Evolutionary conservation across 2,329 filamentous ascomycete species (phyloP).

Genomic region (Rhynchosporium agropyri): DNA sequence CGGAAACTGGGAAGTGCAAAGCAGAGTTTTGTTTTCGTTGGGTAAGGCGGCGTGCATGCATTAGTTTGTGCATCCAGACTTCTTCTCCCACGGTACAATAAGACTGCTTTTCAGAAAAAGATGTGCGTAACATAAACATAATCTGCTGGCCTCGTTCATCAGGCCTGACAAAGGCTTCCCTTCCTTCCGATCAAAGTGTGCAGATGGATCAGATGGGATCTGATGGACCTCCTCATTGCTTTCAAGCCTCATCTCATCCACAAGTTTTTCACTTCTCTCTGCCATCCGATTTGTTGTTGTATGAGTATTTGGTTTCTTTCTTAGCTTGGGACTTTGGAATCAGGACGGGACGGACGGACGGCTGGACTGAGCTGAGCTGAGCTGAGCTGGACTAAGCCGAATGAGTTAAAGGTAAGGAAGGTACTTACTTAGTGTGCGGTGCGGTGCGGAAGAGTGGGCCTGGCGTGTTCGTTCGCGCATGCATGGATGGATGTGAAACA

Average conservation of each 20-base stretch:
- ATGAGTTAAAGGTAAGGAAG: no score
- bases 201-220: no score
- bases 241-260: not conserved
- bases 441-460: no score
- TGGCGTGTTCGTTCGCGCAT: no score
- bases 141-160: not conserved
- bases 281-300: conserved; percentile 8
- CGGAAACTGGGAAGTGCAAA: no score
- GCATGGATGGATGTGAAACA: not conserved
- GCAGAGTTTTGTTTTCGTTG: conserved; percentile 11
- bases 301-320: not conserved
- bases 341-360: not conserved
- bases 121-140: no score
- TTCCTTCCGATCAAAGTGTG: no score
- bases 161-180: no score
- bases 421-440: no score
- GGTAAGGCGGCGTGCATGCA: conserved; percentile 11
- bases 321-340: not conserved
- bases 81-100: not conserved
- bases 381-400: not conserved
- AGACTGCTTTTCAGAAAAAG: not conserved
- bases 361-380: not conserved
- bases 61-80: conserved; percentile 16
- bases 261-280: not conserved
- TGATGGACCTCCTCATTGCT: no score